Percentiles rank a stretch among this genome's conserved stretches.
These are phyloP conservation scores for Prunus salicina DNA, from an alignment of 306 rosid genomes.

Conservation along the genomic window DNA sequence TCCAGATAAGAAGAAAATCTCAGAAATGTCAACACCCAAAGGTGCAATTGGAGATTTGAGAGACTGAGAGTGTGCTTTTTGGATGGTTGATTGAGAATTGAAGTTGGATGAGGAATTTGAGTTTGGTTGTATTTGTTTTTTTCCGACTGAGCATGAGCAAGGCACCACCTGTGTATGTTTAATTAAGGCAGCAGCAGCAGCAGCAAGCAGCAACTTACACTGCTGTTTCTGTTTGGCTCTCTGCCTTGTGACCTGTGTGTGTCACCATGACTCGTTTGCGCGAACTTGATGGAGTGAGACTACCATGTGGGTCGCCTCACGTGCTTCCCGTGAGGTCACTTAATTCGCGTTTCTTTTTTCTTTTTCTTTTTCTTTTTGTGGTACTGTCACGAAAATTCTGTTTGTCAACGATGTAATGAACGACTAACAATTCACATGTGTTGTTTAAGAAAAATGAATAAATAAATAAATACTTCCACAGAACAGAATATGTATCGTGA, in stretches of 20 bases:
- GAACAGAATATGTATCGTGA: too few relatives aligned
- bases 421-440: background rate
- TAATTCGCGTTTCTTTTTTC: background rate
- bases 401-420: background rate
- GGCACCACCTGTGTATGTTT: background rate
- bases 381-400: too few relatives aligned
- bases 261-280: conserved; percentile 22
- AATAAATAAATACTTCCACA: too few relatives aligned
- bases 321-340: conserved; percentile 49
- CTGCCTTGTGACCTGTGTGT: conserved; percentile 18
- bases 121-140: background rate
- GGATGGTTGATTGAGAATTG: background rate
- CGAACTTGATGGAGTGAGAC: conserved; percentile 13
- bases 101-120: background rate
- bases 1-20: conserved; percentile 14
- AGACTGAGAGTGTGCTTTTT: background rate
- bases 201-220: too few relatives aligned
- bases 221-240: background rate
- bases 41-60: background rate
- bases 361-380: background rate
- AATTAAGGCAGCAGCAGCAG: background rate
- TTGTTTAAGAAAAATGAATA: too few relatives aligned
- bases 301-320: conserved; percentile 48
- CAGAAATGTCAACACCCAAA: conserved; percentile 4
- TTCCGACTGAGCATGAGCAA: background rate